Conservation (phyloP, 2,329 filamentous ascomycete genomes). For the Ophiocordyceps polyrhachis-furcata region DNA sequence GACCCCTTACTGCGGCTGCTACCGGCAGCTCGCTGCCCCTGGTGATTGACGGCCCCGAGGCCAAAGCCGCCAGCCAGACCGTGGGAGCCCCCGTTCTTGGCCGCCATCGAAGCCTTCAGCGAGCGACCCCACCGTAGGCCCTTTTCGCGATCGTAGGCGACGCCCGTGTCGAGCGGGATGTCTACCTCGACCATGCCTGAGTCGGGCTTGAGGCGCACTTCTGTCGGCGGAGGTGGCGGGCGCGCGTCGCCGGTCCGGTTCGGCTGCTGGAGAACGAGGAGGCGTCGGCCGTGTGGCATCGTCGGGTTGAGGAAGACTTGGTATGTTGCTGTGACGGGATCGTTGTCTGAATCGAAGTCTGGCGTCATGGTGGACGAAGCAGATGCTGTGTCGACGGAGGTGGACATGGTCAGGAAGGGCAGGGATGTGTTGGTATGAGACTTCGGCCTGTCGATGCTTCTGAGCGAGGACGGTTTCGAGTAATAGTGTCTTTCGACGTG, state of each 20-base stretch:
- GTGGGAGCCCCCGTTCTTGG: constrained; percentile 45
- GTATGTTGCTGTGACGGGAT: constrained; percentile 60
- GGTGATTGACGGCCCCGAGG: constrained; percentile 23
- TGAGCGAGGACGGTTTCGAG: no score
- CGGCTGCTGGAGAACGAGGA: constrained; percentile 78
- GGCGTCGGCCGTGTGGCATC: constrained; percentile 40
- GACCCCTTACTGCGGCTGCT: constrained; percentile 13
- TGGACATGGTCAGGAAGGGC: neutral
- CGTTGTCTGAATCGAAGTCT: constrained; percentile 11
- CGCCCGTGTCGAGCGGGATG: constrained; percentile 55
- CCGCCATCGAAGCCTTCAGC: constrained; percentile 39
- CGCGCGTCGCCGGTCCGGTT: constrained; percentile 45
- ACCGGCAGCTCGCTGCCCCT: constrained; percentile 16
- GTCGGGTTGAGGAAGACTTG: constrained; percentile 70
- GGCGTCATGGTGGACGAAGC: neutral
- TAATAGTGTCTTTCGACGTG: no score
- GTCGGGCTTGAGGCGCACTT: constrained; percentile 64
- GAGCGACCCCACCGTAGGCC: constrained; percentile 69
- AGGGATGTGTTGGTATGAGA: no score
- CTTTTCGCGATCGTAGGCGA: constrained; percentile 68
- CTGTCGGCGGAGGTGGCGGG: constrained; percentile 35
- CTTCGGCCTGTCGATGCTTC: no score
- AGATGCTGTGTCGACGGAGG: neutral
- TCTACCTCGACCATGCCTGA: constrained; percentile 84
- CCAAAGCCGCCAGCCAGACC: constrained; percentile 59